Percentiles rank a stretch among this genome's conserved stretches.
These are phyloP conservation scores for Pneumocystis murina DNA, from an alignment of 1,139 yeast genomes.

Conservation along the genomic window DNA sequence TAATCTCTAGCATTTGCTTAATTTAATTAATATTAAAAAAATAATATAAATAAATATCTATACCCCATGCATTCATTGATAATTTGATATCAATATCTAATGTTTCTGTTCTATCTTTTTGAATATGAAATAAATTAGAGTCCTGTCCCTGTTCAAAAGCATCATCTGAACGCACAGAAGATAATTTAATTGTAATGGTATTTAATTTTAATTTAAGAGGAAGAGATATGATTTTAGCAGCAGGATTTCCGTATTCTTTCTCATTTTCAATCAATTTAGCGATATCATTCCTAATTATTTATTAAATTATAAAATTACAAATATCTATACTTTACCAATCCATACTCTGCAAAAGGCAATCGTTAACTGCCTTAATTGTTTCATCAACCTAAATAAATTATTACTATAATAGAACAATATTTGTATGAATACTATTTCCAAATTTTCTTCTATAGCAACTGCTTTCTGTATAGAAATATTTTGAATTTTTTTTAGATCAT, in stretches of 20 bases:
- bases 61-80: slow-evolving; percentile 1
- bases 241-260: slow-evolving; percentile 45
- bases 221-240: slow-evolving; percentile 47
- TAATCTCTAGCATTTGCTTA: slow-evolving; percentile 74
- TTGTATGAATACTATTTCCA: slow-evolving; percentile 28
- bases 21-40: slow-evolving; percentile 14
- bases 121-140: slow-evolving; percentile 24
- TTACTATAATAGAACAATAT: not conserved
- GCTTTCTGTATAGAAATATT: slow-evolving; percentile 54
- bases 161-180: slow-evolving; percentile 31
- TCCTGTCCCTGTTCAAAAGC: slow-evolving; percentile 26
- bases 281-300: slow-evolving; percentile 36
- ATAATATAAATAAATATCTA: slow-evolving; percentile 16
- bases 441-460: slow-evolving; percentile 52
- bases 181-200: slow-evolving; percentile 46
- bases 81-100: slow-evolving; percentile 1
- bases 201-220: slow-evolving; percentile 63
- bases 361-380: slow-evolving; percentile 53
- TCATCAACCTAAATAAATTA: slow-evolving; percentile 36
- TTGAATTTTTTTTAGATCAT: slow-evolving; percentile 51
- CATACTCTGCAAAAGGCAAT: slow-evolving; percentile 65
- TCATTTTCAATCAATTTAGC: slow-evolving; percentile 62
- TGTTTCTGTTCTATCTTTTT: slow-evolving; percentile 20
- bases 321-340: slow-evolving; percentile 45
- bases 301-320: not conserved